phyloP scores from a whole-genome alignment of 805 yeast species.

The Suhomyces sp. region DNA sequence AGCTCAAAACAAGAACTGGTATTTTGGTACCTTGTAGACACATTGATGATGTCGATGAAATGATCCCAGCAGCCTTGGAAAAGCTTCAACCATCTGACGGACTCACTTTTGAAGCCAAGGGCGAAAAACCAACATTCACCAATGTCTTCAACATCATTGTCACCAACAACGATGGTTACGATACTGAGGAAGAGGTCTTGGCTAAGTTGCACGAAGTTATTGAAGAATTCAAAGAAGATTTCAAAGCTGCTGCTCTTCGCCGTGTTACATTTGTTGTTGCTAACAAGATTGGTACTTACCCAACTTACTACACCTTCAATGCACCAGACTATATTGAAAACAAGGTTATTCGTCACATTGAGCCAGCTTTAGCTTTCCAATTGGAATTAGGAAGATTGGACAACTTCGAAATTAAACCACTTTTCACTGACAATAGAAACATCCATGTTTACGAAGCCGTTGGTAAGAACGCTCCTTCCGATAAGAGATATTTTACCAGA shows the following conservation, averaged over 20 bases:
- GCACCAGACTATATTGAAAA: conserved; percentile 86
- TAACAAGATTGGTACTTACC: conserved; percentile 79
- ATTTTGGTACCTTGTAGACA: conserved; percentile 75
- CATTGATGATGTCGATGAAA: conserved; percentile 87
- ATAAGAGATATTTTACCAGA: conserved; percentile 93
- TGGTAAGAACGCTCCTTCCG: conserved; percentile 90
- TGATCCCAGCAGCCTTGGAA: conserved; percentile 71
- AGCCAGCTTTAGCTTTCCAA: conserved; percentile 97
- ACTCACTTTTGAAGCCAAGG: conserved; percentile 32
- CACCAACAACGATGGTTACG: conserved; percentile 69
- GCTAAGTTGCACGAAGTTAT: conserved; percentile 61
- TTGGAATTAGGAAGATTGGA: conserved; percentile 91
- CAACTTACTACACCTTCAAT: conserved; percentile 92
- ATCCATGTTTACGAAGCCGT: conserved; percentile 96
- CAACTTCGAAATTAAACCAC: conserved; percentile 91
- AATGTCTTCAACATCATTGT: conserved; percentile 85
- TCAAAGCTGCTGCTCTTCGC: conserved; percentile 72
- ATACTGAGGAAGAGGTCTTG: conserved; percentile 65
- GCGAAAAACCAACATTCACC: conserved; percentile 43
- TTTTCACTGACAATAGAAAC: conserved; percentile 94
- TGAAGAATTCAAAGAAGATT: conserved; percentile 65
- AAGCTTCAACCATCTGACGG: conserved; percentile 53
- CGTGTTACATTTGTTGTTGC: conserved; percentile 92
- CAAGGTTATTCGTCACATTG: conserved; percentile 93
- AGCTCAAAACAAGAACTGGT: conserved; percentile 79